Base-by-base conservation (phyloP, 1,284 basidiomycete species). In the Tilletia caries region DNA sequence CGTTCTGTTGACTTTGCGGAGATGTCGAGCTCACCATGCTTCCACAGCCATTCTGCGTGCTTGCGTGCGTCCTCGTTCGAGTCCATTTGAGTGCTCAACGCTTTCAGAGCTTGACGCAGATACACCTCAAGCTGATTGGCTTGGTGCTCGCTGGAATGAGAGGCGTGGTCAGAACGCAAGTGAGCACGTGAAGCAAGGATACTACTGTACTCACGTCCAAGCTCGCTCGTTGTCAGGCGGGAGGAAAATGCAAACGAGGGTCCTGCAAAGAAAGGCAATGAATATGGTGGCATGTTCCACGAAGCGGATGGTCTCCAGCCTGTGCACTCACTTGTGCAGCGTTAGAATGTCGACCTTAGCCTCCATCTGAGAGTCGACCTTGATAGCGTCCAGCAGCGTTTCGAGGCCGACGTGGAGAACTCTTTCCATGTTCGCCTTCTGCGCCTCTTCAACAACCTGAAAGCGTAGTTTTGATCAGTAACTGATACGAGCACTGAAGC, bases 1-100 rank as follows among this genome's bases (percentile, higher is more conserved):
- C 0, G 3, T 6, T 12, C 3, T 29, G 6, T 62, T 10, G 5
- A 20, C 10, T 34, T 4, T 20, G 29, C 4, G 12, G 15, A 18
- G 58, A 3, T 34, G 23, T 1, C 29, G 18, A 25, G 29, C 58
- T 12, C 32, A 62, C 58, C 58, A 37, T 62, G 58, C 32, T 62
- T 62, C 58, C 58, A 62, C 58, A 62, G 58, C 58, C 58, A 62
- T 18, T 62, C 58, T 34, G 58, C 27, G 23, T 62, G 58, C 18
- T 33, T 29, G 15, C 58, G 32, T n/a, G 32, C 58, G 13, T 62
- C 58, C 32, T 33, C 33, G 23, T 62, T 29, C 32, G 12, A 13
- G 32, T 37, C 33, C 58, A 62, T 62, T 37, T 18, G 58, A 18
- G 29, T 37, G 15, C 32, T 62, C 13, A 62, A 29, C 4, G n/a